These are phyloP conservation scores for Cenchrus americanus DNA, from an alignment of 176 grass and related monocot genomes.

Conservation along the genomic window DNA sequence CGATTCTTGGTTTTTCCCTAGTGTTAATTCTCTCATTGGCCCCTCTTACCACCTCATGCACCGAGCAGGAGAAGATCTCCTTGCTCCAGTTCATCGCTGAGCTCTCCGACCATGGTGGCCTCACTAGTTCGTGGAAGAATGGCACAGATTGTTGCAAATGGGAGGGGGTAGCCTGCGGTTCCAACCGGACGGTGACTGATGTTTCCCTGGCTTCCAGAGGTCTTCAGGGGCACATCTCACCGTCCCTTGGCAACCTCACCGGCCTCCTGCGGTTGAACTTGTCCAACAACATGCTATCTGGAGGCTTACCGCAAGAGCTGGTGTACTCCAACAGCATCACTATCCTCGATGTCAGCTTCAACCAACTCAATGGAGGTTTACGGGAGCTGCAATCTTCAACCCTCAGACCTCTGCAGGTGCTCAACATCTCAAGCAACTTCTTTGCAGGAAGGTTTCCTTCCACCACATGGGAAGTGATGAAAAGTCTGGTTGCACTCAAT, in stretches of 20 bases:
- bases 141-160: slow-evolving; percentile 42
- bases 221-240: slow-evolving; percentile 41
- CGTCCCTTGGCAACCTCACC: slow-evolving; percentile 38
- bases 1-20: neutral
- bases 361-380: slow-evolving; percentile 17
- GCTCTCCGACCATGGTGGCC: slow-evolving; percentile 16
- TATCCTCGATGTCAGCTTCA: slow-evolving; percentile 54
- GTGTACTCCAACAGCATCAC: slow-evolving; percentile 31
- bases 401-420: slow-evolving; percentile 22
- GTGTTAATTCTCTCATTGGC: slow-evolving; percentile 7
- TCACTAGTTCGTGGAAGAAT: slow-evolving; percentile 16
- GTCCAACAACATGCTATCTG: slow-evolving; percentile 33
- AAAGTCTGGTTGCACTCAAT: slow-evolving; percentile 33
- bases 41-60: slow-evolving; percentile 11
- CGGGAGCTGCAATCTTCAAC: slow-evolving; percentile 3
- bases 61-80: slow-evolving; percentile 27
- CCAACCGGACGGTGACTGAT: neutral
- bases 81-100: slow-evolving; percentile 41
- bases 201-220: slow-evolving; percentile 37
- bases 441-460: slow-evolving; percentile 44
- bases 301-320: slow-evolving; percentile 10
- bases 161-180: slow-evolving; percentile 50
- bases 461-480: neutral
- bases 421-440: slow-evolving; percentile 57
- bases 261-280: slow-evolving; percentile 26